Evolutionary conservation across 2,329 filamentous ascomycete genomes (phyloP), one percentile per base, ranked within the genome.

Genomic region (Ophiocordyceps camponoti-leonardi): DNA sequence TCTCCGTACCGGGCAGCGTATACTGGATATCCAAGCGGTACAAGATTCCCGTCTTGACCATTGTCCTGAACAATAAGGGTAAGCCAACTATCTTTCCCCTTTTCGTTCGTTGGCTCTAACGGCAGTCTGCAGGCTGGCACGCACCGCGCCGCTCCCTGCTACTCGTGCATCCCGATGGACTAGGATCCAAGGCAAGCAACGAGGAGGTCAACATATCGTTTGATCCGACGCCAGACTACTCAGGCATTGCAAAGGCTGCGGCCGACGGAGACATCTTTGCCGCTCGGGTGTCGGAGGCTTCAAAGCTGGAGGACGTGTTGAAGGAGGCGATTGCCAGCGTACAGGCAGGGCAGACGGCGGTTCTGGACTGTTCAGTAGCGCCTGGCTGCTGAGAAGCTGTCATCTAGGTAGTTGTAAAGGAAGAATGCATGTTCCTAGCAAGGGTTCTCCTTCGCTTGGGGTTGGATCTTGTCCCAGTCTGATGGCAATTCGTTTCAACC

Each of bases 121-220:
- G n/a, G 6, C 26, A 28, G 37, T 40, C 12, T 10, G 8, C 56
- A 62, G 72, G 73, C 39, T 79, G 74, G 74, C 77, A 79, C 52
- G 74, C 75, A 1, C 75, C 76, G 4, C 66, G 74, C 3, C 67
- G 66, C 35, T 78, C 73, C 1, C 58, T 76, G 40, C 58, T 74
- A 2, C 63, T 79, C 13, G 74, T 79, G 1, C 75, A 79, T 49
- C 75, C 75, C 0, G 62, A 77, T 4, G 75, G 75, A 0, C 56
- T 70, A 3, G 74, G 69, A 1, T 69, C 73, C 23, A 64, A 59
- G 52, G 71, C 72, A 1, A 70, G 65, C n/a, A 77, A 77, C 55
- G 73, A 76, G 47, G 76, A 79, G 55, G 69, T 78, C 51, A 78
- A 77, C 53, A 77, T 79, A 50, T 73, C 71, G 1, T 77, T 79